Percentiles rank a stretch among this genome's conserved stretches.
phyloP scores from a whole-genome alignment of 2,329 filamentous ascomycete species.

The Aspergillus quadrilineatus region DNA sequence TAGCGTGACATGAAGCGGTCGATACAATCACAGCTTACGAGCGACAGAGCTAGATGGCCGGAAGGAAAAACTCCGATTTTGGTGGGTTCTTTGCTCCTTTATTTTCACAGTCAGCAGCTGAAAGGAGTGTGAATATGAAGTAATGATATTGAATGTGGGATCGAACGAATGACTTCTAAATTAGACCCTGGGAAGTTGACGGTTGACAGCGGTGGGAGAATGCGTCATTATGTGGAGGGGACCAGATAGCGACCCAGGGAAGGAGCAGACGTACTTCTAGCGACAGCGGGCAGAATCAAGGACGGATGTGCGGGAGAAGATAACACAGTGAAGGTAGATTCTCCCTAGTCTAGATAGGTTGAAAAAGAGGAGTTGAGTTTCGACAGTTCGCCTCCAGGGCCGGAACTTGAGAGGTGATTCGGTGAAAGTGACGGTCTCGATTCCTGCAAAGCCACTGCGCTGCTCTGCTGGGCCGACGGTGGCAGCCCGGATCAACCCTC shows the following conservation, averaged over 20 bases:
- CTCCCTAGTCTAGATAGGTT: not conserved
- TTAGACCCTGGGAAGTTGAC: constrained; percentile 20
- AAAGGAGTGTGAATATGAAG: constrained; percentile 27
- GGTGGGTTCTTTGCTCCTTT: constrained; percentile 18
- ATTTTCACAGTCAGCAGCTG: constrained; percentile 18
- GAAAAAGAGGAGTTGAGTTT: not conserved
- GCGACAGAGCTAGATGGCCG: constrained; percentile 23
- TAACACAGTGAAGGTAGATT: constrained; percentile 8
- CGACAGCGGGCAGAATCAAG: not conserved
- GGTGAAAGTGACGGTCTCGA: constrained; percentile 22
- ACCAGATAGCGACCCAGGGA: constrained; percentile 3
- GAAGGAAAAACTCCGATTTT: constrained; percentile 28
- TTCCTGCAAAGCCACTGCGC: constrained; percentile 18
- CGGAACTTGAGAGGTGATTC: constrained; percentile 10
- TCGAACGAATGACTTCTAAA: constrained; percentile 14
- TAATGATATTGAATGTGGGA: constrained; percentile 23
- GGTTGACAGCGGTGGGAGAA: constrained; percentile 22
- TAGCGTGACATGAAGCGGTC: constrained; percentile 12
- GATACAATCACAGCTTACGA: constrained; percentile 17
- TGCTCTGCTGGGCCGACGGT: not conserved
- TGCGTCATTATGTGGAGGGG: constrained; percentile 37
- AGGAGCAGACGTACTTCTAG: constrained; percentile 8
- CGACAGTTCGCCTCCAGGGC: constrained; percentile 20
- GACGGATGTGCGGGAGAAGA: not conserved
- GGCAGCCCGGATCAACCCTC: constrained; percentile 20